phyloP scores from a whole-genome alignment of 768 basidiomycete genomes.

The Sporobolomyces roseus region DNA sequence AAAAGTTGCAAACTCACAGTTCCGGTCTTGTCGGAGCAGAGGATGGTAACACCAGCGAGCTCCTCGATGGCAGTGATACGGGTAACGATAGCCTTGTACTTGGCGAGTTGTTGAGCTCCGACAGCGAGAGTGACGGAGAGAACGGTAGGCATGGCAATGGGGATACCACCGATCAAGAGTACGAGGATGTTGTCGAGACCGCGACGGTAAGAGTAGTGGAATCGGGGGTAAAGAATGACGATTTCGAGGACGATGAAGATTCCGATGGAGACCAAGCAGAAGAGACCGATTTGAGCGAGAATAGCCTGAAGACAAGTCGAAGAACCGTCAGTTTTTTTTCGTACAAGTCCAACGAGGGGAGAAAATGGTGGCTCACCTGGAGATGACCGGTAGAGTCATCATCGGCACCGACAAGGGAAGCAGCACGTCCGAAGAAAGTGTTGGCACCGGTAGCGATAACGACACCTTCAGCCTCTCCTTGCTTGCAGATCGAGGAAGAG shows the following conservation, averaged over 20 bases:
- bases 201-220: conserved; percentile 81
- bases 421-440: conserved; percentile 97
- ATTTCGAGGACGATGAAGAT: conserved; percentile 92
- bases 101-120: conserved; percentile 96
- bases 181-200: conserved; percentile 97
- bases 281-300: conserved; percentile 93
- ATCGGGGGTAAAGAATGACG: conserved; percentile 84
- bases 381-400: conserved; percentile 97
- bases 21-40: conserved; percentile 85
- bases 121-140: conserved; percentile 97
- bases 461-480: conserved; percentile 97
- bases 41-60: conserved; percentile 94
- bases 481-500: conserved; percentile 98
- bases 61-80: conserved; percentile 99
- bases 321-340: background rate
- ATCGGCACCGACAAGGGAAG: conserved; percentile 93
- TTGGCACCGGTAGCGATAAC: conserved; percentile 97
- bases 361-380: conserved; percentile 53
- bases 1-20: conserved; percentile 33
- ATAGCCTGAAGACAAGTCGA: conserved; percentile 58
- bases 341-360: background rate
- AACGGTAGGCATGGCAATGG: conserved; percentile 99
- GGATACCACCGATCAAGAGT: conserved; percentile 98
- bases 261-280: conserved; percentile 94
- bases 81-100: conserved; percentile 99